Percentiles rank a stretch among this genome's conserved stretches.
Conservation (phyloP, 106 monocot genomes). For the Dendrobium catenatum region DNA sequence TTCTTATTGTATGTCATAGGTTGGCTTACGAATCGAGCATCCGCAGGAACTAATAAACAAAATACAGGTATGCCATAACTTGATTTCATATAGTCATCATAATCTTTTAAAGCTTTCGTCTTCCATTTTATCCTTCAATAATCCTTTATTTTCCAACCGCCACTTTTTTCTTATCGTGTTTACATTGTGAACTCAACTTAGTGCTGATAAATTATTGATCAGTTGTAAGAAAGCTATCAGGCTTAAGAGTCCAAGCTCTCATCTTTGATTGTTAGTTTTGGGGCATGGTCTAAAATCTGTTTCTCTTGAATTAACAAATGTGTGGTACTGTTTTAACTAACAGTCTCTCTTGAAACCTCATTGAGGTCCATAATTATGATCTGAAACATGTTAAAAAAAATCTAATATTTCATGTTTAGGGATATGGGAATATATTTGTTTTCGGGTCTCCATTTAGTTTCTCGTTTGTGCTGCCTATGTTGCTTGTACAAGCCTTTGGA, state of each 20-base stretch:
- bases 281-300: neutral
- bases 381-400: no score
- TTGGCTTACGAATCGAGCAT: slow-evolving; percentile 94
- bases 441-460: no score
- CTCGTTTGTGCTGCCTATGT: no score
- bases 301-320: no score
- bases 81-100: slow-evolving; percentile 1
- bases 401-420: no score
- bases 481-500: no score
- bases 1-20: slow-evolving; percentile 31
- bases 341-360: no score
- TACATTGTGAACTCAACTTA: neutral
- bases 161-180: neutral
- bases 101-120: neutral
- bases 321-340: no score
- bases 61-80: slow-evolving; percentile 57
- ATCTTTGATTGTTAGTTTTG: neutral
- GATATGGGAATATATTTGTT: no score
- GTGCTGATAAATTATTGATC: neutral
- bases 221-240: neutral
- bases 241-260: neutral
- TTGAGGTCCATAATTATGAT: no score
- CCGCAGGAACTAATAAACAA: slow-evolving; percentile 86
- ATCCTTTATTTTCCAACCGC: neutral
- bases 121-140: neutral